Evolutionary conservation across 2,329 filamentous ascomycete genomes (phyloP).

Genomic region (Epichloe amarillans): DNA sequence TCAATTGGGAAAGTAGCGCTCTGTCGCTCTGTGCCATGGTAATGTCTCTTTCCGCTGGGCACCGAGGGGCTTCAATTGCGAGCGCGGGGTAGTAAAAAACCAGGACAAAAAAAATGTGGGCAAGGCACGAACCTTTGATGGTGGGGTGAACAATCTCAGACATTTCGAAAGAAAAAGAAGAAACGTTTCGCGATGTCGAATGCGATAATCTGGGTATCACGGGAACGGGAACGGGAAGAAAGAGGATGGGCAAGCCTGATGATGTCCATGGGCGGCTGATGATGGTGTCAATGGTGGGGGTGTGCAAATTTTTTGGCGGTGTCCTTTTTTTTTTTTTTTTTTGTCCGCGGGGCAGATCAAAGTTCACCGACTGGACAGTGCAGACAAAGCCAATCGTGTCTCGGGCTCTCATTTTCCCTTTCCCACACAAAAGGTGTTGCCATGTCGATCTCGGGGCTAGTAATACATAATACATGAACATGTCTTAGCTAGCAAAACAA

Average conservation of each 20-base stretch:
- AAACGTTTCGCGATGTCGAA: conserved; percentile 5
- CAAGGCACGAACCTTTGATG: conserved; percentile 44
- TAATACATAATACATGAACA: too few relatives aligned
- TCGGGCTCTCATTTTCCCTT: too few relatives aligned
- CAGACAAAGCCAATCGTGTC: too few relatives aligned
- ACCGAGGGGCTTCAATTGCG: background rate
- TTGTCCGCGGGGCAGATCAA: background rate
- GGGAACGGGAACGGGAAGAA: background rate
- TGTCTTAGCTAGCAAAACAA: too few relatives aligned
- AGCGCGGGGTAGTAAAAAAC: background rate
- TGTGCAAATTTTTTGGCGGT: conserved; percentile 3
- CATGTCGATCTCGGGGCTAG: too few relatives aligned
- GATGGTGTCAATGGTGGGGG: conserved; percentile 2
- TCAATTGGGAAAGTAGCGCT: background rate
- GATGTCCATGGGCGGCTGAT: conserved; percentile 1
- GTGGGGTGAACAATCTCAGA: conserved; percentile 57
- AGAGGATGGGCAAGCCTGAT: background rate
- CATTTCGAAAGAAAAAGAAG: conserved; percentile 34
- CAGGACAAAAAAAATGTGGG: background rate
- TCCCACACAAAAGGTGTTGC: too few relatives aligned
- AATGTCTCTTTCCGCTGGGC: background rate
- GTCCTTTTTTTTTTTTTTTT: too few relatives aligned
- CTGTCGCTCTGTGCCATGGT: background rate
- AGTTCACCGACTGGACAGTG: too few relatives aligned
- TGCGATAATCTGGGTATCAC: conserved; percentile 3